Evolutionary conservation across 352 stramenopile species (phyloP).

Genomic region (Peronospora destructor): DNA sequence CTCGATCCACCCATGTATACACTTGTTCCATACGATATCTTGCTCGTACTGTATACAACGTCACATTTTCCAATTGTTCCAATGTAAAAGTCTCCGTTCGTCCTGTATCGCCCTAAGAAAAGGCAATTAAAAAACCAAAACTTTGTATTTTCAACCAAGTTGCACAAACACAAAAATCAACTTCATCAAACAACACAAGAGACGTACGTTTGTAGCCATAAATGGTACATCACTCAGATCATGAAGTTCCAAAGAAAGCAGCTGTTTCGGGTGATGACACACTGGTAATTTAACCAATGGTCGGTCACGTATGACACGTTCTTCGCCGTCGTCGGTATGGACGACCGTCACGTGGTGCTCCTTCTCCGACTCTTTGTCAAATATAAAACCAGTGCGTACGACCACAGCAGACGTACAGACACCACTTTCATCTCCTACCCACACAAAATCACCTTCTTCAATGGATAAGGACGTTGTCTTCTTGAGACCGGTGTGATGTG

Average conservation of each 20-base stretch:
- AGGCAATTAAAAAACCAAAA: not conserved
- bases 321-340: conserved; percentile 77
- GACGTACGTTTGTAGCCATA: conserved; percentile 51
- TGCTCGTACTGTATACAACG: conserved; percentile 63
- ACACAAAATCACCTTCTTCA: conserved; percentile 66
- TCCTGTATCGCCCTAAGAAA: conserved; percentile 37
- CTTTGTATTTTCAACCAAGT: too few species aligned
- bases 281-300: conserved; percentile 50
- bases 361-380: conserved; percentile 48
- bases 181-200: too few species aligned
- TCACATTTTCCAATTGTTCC: conserved; percentile 65
- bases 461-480: not conserved
- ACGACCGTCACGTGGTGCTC: conserved; percentile 69
- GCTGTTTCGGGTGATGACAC: conserved; percentile 59
- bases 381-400: conserved; percentile 53
- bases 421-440: conserved; percentile 46
- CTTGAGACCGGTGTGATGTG: not conserved
- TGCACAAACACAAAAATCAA: not conserved
- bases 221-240: conserved; percentile 63
- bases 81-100: conserved; percentile 53
- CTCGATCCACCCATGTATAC: conserved; percentile 77
- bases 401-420: conserved; percentile 54
- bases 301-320: conserved; percentile 57
- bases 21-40: conserved; percentile 77
- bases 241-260: conserved; percentile 46